Base-by-base conservation (phyloP, 169 alveolate genomes). In the Babesia divergens region DNA sequence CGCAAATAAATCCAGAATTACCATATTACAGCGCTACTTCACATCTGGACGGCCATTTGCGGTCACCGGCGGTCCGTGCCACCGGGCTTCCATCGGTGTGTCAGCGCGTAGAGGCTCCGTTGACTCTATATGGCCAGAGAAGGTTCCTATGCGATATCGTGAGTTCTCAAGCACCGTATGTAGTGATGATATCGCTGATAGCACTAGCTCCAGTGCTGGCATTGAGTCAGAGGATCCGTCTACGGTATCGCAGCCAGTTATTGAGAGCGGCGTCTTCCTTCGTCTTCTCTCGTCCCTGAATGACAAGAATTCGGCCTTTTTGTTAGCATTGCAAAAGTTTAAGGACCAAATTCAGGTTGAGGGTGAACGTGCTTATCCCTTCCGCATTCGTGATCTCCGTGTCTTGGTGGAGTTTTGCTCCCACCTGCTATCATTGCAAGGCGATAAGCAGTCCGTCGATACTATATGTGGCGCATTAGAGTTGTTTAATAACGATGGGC, bases 321-420 rank as follows among this genome's bases (percentile, higher is more conserved):
- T 71, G 34, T 24, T 40, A 8, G 34, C 67, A 0, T 13, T 71
- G 49, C 31, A 71, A 44, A 71, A 71, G 46, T 71, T 44, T 20
- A 71, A 71, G 47, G 67, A 60, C 46, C 67, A 71, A 49, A 11
- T 71, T n/a, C 72, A 47, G 55, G 55, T 20, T 5, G 58, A 51
- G 32, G 51, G 70, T 43, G 9, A 38, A 29, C 29, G 58, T 0
- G 5, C 75, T 1, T 62, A 71, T 31, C 83, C 83, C 29, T 71
- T 71, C 32, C 64, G 66, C 26, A 14, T 24, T 7, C 52, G 66
- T 6, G 83, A 71, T 16, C 22, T 71, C 24, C 65, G 60, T 32
- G 46, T 51, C 16, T n/a, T 71, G 54, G 22, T 65, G 13, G 75
- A 71, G 24, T 51, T 71, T 26, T 7, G 35, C 29, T 40, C 75